Evolutionary conservation across 805 yeast species (phyloP).

Genomic region (Teunomyces stri): DNA sequence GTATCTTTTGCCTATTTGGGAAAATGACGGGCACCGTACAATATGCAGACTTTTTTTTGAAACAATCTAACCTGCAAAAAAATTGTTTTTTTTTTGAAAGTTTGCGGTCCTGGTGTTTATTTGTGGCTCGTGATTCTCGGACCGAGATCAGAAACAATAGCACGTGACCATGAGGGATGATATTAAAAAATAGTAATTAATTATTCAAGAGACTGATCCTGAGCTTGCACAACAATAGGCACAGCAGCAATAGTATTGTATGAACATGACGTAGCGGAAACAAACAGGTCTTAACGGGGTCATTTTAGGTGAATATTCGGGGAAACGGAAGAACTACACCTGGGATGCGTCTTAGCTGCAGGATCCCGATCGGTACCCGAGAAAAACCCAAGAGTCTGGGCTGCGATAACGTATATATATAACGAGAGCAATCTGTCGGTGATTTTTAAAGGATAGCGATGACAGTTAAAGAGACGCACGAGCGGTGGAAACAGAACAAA

Average conservation of each 20-base stretch:
- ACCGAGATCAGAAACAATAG: neutral
- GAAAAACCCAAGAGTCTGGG: neutral
- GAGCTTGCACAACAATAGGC: neutral
- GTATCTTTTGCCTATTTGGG: conserved; percentile 3
- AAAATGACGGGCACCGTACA: neutral
- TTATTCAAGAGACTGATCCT: neutral
- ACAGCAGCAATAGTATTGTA: neutral
- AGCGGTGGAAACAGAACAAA: neutral
- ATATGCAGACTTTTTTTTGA: neutral
- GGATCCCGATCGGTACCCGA: neutral
- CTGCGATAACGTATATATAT: neutral
- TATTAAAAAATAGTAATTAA: neutral
- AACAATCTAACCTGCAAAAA: neutral
- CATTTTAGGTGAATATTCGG: too few relatives aligned
- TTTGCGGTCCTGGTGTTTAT: neutral
- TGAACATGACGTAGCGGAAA: too few relatives aligned
- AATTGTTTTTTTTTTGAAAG: too few relatives aligned
- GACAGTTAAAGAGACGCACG: neutral
- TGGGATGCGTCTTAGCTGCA: neutral
- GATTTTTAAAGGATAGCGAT: neutral
- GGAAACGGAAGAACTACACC: too few relatives aligned
- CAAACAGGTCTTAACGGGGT: too few relatives aligned
- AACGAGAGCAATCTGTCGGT: neutral
- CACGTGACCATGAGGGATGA: neutral
- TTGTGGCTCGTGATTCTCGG: neutral